Evolutionary conservation across 352 stramenopile genomes (phyloP).

Genomic region (Phytophthora cactorum): DNA sequence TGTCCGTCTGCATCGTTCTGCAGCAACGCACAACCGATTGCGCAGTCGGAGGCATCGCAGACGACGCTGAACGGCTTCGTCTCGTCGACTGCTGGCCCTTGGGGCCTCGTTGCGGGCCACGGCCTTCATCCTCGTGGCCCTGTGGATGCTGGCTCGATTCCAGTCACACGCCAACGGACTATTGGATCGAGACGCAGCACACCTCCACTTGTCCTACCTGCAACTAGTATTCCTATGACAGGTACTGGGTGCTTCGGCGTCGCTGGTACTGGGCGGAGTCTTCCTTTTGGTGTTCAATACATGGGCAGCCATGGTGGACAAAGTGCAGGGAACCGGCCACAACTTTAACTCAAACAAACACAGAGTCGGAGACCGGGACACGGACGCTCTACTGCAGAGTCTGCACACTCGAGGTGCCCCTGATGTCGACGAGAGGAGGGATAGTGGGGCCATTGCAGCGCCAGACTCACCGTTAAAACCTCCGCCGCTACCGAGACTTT

Average conservation of each 20-base stretch:
- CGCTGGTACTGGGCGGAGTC: slow-evolving; percentile 52
- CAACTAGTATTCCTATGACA: slow-evolving; percentile 67
- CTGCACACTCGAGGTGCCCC: slow-evolving; percentile 28
- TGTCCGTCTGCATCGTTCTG: too few species aligned
- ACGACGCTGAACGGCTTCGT: too few species aligned
- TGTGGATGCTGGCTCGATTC: slow-evolving; percentile 62
- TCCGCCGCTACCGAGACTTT: slow-evolving; percentile 43
- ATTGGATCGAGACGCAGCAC: slow-evolving; percentile 46
- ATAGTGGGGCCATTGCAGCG: slow-evolving; percentile 16
- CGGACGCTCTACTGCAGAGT: slow-evolving; percentile 27
- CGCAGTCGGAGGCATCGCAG: too few species aligned
- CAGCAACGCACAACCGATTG: too few species aligned
- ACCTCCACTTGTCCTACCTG: slow-evolving; percentile 66
- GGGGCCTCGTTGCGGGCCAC: slow-evolving; percentile 48
- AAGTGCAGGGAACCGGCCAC: slow-evolving; percentile 37
- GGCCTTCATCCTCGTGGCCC: slow-evolving; percentile 54
- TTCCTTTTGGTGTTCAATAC: slow-evolving; percentile 74
- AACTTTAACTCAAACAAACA: slow-evolving; percentile 6
- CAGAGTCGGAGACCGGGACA: slow-evolving; percentile 1
- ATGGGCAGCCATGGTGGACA: slow-evolving; percentile 71
- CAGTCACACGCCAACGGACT: slow-evolving; percentile 30
- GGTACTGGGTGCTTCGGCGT: slow-evolving; percentile 47
- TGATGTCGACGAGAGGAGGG: slow-evolving; percentile 29
- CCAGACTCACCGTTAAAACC: slow-evolving; percentile 21
- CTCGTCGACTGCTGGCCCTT: slow-evolving; percentile 43